Evolutionary conservation across 192 early-diverging fungal genomes (phyloP), one percentile per base, ranked within the genome.

Genomic region (Coemansia sp.): DNA sequence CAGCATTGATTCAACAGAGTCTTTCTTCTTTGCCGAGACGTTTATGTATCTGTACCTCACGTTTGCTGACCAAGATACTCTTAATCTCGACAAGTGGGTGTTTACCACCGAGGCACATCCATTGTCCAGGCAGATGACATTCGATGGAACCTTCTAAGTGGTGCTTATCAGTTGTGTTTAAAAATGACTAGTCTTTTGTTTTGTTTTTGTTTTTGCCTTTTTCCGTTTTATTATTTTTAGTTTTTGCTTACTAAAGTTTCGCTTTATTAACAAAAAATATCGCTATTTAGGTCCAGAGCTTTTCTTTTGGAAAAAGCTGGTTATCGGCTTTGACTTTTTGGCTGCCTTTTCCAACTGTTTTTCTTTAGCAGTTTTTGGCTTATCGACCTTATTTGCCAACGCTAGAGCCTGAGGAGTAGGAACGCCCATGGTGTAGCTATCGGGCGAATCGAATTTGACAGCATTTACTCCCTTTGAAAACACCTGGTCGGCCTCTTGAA

Each of bases 51-150:
- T 94, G 22, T 98, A 93, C 74, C 79, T 98, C 66, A 88, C 92
- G 18, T 97, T 94, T 74, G 86, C 86, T 36, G 82, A 91, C 58
- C 85, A 91, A 35, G 77, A 89, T 73, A 66, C 80, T 2, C 78
- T 94, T 58, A 87, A 88, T 8, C 83, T 96, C 14, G 91, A 94
- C 70, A 65, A 92, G 70, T 95, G 89, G 84, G 94, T 98, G 5
- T 94, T 97, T 77, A 98, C 96, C 52, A 98, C 96, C 4, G 96
- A 97, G 81, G 95, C 95, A 9, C 96, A 97, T 73, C 95, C 94
- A 41, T 68, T 97, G 66, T 75, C 75, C 2, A 71, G 75, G 34
- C 61, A 56, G 5, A 41, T 65, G 20, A 34, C 41, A 17, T 83
- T 83, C 70, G 81, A 83, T 43, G 81, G 81, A 34, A 69, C 66